These are phyloP conservation scores for Boeremia exigua DNA, from an alignment of 2,329 filamentous ascomycete species.

Conservation along the genomic window DNA sequence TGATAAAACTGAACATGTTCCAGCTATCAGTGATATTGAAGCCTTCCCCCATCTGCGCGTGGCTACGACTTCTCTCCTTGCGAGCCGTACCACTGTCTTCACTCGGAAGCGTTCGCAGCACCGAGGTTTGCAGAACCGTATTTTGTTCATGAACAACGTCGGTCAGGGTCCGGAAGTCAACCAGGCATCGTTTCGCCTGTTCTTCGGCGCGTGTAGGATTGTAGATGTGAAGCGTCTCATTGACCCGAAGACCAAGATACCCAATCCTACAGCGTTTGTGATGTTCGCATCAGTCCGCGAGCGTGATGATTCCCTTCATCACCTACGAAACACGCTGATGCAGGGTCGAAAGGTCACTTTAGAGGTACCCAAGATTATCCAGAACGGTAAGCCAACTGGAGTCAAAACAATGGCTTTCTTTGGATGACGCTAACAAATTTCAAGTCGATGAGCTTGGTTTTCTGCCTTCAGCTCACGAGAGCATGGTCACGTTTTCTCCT, in stretches of 20 bases:
- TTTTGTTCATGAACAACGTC: constrained; percentile 3
- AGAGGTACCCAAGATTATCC: background rate
- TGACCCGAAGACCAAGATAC: background rate
- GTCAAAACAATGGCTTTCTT: no score
- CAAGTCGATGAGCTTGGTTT: background rate
- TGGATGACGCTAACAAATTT: background rate
- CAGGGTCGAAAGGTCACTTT: background rate
- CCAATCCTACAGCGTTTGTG: background rate
- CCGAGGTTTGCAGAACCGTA: background rate
- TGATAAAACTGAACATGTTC: no score
- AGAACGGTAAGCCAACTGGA: background rate
- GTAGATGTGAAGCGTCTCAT: constrained; percentile 1
- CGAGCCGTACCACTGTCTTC: background rate
- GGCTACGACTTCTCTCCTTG: background rate
- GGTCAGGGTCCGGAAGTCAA: background rate
- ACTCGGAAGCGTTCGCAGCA: background rate
- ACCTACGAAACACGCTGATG: background rate
- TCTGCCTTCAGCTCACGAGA: background rate
- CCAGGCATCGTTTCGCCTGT: background rate
- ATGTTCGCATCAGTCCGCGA: background rate
- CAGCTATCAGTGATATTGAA: background rate
- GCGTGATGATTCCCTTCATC: background rate
- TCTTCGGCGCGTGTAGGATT: background rate
- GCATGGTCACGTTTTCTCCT: background rate
- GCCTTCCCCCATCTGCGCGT: background rate